Base-by-base conservation (phyloP, 805 yeast species). In the Tetrapisispora phaffii region DNA sequence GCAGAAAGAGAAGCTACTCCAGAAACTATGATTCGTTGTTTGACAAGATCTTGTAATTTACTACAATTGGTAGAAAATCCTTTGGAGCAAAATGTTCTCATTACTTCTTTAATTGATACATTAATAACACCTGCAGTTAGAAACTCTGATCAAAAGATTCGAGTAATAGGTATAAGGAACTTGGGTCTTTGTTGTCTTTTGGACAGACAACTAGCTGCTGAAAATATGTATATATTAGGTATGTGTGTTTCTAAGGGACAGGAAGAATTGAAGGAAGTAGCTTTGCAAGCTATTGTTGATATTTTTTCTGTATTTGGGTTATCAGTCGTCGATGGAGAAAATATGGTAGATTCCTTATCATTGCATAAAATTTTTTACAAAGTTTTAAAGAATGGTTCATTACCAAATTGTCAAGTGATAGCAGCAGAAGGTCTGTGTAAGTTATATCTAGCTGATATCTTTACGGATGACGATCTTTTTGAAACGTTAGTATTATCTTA, bases 401-500 rank as follows among this genome's bases (percentile, higher is more conserved):
- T 75, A 52, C 85, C 85, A 1, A 75, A 73, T 23, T 72, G 87
- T 17, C 96, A 86, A 59, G 80, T 90, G 0, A 71, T 79, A 1
- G 83, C 90, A 9, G 95, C 90, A 0, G 95, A 86, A 56, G 94
- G 95, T 0, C 67, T 89, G 22, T 85, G 89, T 56, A 89, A 90
- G 65, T 67, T 90, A 42, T 78, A 81, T 53, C 69, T 93, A 44
- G 83, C 90, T 15, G 94, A 84, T 51, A 74, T 85, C 19, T 72
- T 88, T 45, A 74, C 71, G 7, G 88, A 83, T 56, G 80, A 76
- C 46, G 85, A 81, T 46, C 64, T 87, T 33, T 75, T 84, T 53
- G 89, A 83, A 57, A 75, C 84, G 0, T 69, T 89, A 44, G 65
- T 88, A 4, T 62, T 85, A 44, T 74, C 84, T 0, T 90, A 87